Evolutionary conservation across 768 basidiomycete genomes (phyloP).

Genomic region (Panaeolus cyanescens): DNA sequence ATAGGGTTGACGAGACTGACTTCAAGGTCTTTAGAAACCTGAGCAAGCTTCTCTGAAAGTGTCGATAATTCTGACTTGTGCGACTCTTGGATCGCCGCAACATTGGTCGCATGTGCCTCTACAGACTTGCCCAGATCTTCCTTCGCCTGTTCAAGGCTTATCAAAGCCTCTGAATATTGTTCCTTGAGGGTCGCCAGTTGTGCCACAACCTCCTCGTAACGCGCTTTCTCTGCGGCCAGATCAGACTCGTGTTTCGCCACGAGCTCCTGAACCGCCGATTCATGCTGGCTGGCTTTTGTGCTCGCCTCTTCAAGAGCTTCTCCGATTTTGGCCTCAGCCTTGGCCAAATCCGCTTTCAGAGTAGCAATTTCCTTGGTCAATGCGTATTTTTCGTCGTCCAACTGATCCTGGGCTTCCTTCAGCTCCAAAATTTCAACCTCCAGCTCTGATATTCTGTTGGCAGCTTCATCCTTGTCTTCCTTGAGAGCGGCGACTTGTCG

Average conservation of each 20-base stretch:
- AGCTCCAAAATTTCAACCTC: slow-evolving; percentile 82
- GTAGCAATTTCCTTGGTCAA: slow-evolving; percentile 45
- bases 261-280: slow-evolving; percentile 39
- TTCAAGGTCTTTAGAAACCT: slow-evolving; percentile 63
- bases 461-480: slow-evolving; percentile 69
- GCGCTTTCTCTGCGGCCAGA: slow-evolving; percentile 43
- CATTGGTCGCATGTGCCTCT: slow-evolving; percentile 46
- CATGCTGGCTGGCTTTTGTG: slow-evolving; percentile 48
- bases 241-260: slow-evolving; percentile 47
- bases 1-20: slow-evolving; percentile 37
- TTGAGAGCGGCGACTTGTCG: slow-evolving; percentile 54
- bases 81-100: slow-evolving; percentile 54
- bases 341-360: slow-evolving; percentile 55
- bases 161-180: slow-evolving; percentile 46
- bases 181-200: slow-evolving; percentile 47
- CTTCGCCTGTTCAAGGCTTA: slow-evolving; percentile 50
- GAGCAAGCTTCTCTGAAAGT: slow-evolving; percentile 55
- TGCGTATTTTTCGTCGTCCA: slow-evolving; percentile 59
- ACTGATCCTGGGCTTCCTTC: slow-evolving; percentile 66
- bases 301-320: slow-evolving; percentile 47
- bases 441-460: slow-evolving; percentile 73
- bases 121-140: slow-evolving; percentile 44
- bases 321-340: slow-evolving; percentile 48
- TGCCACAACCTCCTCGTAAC: slow-evolving; percentile 42
- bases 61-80: slow-evolving; percentile 52